phyloP scores from a whole-genome alignment of 176 grass and related monocot species.

The Urochloa ruziziensis region DNA sequence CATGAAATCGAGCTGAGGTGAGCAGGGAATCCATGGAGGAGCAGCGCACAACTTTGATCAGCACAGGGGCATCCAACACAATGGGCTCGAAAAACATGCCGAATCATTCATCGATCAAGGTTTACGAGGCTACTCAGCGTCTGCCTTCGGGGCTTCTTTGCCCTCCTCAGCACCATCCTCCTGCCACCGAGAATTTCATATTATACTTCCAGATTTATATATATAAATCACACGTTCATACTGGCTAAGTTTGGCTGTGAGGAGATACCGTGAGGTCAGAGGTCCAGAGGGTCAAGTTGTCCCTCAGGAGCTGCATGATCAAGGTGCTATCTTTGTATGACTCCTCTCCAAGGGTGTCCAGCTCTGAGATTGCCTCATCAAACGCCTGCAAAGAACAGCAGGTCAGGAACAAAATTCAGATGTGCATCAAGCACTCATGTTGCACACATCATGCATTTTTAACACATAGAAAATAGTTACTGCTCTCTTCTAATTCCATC shows the following conservation, averaged over 20 bases:
- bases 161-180: conserved; percentile 57
- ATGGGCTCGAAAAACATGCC: not conserved
- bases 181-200: conserved; percentile 24
- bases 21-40: not conserved
- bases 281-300: conserved; percentile 92
- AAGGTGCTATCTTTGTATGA: conserved; percentile 92
- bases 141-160: conserved; percentile 60
- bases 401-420: not conserved
- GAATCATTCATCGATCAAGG: too few species aligned
- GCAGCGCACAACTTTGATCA: not conserved
- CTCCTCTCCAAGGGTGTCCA: conserved; percentile 75
- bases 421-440: not conserved
- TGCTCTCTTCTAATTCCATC: too few species aligned
- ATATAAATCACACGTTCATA: not conserved
- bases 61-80: not conserved
- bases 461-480: not conserved
- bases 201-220: not conserved
- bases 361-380: conserved; percentile 88
- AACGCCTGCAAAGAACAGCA: conserved; percentile 52
- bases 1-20: not conserved
- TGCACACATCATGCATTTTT: not conserved
- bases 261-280: conserved; percentile 66
- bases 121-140: conserved; percentile 43
- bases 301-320: conserved; percentile 92
- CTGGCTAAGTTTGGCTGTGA: not conserved